phyloP scores from a whole-genome alignment of 1,284 basidiomycete species.

The Chalciporus piperatoides region DNA sequence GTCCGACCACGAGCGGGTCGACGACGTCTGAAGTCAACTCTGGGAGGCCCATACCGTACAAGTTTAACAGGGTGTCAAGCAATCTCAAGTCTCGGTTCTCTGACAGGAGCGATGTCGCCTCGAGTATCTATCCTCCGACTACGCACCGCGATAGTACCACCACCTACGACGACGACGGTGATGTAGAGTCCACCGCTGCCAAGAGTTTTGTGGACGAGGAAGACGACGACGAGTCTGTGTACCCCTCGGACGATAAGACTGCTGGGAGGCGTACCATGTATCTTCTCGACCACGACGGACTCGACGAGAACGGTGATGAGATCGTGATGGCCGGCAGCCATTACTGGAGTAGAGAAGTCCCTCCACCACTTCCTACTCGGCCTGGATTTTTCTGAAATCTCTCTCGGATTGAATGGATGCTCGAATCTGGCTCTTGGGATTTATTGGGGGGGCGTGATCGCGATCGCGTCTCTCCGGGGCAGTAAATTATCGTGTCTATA shows the following conservation, averaged over 20 bases:
- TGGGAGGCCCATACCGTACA: slow-evolving; percentile 14
- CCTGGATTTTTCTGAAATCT: slow-evolving; percentile 28
- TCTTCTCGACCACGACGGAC: slow-evolving; percentile 28
- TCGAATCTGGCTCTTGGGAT: slow-evolving; percentile 9
- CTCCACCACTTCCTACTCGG: slow-evolving; percentile 16
- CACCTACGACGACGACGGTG: slow-evolving; percentile 24
- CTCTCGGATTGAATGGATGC: slow-evolving; percentile 1
- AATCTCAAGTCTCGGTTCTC: slow-evolving; percentile 18
- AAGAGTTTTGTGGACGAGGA: slow-evolving; percentile 18
- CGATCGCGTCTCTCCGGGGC: neutral
- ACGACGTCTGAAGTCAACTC: slow-evolving; percentile 21
- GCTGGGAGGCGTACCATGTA: slow-evolving; percentile 35
- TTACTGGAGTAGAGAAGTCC: slow-evolving; percentile 19
- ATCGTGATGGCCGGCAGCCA: slow-evolving; percentile 16
- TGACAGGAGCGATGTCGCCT: slow-evolving; percentile 17
- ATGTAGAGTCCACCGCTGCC: slow-evolving; percentile 19
- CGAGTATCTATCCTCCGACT: slow-evolving; percentile 18
- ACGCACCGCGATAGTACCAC: slow-evolving; percentile 15
- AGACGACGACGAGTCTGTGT: slow-evolving; percentile 28
- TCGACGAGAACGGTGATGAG: slow-evolving; percentile 24
- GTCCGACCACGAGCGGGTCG: slow-evolving; percentile 24
- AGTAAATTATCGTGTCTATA: slow-evolving; percentile 32
- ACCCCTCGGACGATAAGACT: slow-evolving; percentile 33
- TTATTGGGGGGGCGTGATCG: slow-evolving; percentile 1
- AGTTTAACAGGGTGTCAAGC: slow-evolving; percentile 1